Base-by-base conservation (phyloP, 1,139 yeast species). In the Meyerozyma athensensis region DNA sequence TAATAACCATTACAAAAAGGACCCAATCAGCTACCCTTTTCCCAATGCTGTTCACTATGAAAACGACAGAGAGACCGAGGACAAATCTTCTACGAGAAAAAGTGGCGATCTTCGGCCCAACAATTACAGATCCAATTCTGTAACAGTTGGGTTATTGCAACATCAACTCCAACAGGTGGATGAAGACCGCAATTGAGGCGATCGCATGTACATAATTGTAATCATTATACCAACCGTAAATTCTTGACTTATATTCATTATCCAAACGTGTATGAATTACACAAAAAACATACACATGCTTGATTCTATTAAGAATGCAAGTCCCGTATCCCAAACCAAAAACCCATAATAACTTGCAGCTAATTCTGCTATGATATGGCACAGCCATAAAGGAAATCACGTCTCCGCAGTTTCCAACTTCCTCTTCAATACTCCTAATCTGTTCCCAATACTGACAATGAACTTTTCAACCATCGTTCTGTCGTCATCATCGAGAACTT, bases 381-480 rank as follows among this genome's bases (percentile, higher is more conserved):
- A 19, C 32, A 9, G 32, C 32, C 32, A 28, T 18, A 24, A 5
- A 24, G 13, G 17, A 24, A 24, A 7, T 24, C 28, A 24, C 13
- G 28, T 9, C 13, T 5, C 28, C 13, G 28, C 13, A n/a, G 32
- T 23, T 17, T 54, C 60, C 28, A 58, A 41, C 41, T 74, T 76
- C 43, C 63, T 63, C 54, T 77, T 74, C 50, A 83, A 66, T 4
- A 80, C 77, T 13, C 77, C 70, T 47, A 84, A 65, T 46, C 95
- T 67, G 48, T 75, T 79, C 9, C 87, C 84, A 47, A 85, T 83
- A 55, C 89, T 80, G 38, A 77, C 76, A 45, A 84, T 79, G 49
- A 84, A 86, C 58, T 80, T 81, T 52, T 82, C 87, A 39, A 90
- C 86, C 63, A 85, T 81, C 26, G 72, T 74, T 39, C 68, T 68